Evolutionary conservation across 148 eudicot genomes (phyloP), one percentile per base, ranked within the genome.

Genomic region (Persicaria tinctoria): DNA sequence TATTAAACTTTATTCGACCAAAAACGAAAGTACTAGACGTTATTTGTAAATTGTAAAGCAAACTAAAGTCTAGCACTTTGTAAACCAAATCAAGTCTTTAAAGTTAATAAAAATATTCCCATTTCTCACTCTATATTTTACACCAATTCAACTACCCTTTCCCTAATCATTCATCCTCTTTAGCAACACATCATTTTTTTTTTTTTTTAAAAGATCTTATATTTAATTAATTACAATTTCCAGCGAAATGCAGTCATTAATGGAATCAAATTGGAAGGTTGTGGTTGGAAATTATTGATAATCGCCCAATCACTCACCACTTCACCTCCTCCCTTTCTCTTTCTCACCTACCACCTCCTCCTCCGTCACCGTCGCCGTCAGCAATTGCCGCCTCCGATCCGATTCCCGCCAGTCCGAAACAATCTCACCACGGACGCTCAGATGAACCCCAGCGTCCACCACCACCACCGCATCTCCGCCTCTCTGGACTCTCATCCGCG

Each of bases 141-240:
- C 41, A 32, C 41, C 41, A 32, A 32, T 32, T 32, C 41, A 32
- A 32, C 41, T 3, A 32, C 41, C 41, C 41, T 32, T 32, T 1
- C 41, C 2, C 3, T 32, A 32, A 32, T 32, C 41, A 32, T 32
- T 32, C 41, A 32, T 32, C 41, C 41, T 32, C 41, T 32, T 32
- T 32, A 32, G 41, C 41, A 32, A 32, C 0, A 0, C 41, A 32
- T 0, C 41, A 32, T 32, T 32, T n/a, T n/a, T n/a, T n/a, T n/a
- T n/a, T n/a, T n/a, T n/a, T 32, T 9, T 0, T 23, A 62, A 27
- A 32, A 41, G 5, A 9, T 66, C 13, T 66, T 41, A 4, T 41
- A 47, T 44, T 41, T 44, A 66, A 66, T 66, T 66, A 38, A 66
- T 66, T 66, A 66, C 70, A 66, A 44, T 66, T 66, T 66, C 12